Evolutionary conservation across 177 flowering plant genomes (phyloP), one percentile per base, ranked within the genome.

Genomic region (Vitis hybrid): DNA sequence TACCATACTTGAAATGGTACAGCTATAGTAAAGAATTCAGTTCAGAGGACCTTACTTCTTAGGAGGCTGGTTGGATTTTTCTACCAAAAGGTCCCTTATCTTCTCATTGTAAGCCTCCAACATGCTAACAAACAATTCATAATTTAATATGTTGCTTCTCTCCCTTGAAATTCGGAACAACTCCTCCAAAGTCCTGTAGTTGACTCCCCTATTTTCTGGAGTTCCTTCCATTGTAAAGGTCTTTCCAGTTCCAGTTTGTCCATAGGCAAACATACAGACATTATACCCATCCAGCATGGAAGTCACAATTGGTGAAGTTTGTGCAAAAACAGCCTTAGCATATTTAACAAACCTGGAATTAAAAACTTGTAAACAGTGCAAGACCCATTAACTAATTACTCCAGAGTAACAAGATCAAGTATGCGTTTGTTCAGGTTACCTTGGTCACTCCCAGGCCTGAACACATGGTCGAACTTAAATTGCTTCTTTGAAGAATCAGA

Each of bases 151-250:
- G 40, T 79, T 67, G 21, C 72, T 75, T 70, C 94, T 85, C 68
- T 88, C 86, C 49, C 73, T 64, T 13, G 95, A 83, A 65, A 86
- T 64, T 11, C 80, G 82, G 59, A 93, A 93, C 78, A 93, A 74
- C 79, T 91, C 88, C 75, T 89, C 91, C 70, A 93, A 71, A 46
- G 97, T 89, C 72, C 94, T 79, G 74, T 93, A 93, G 76, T 93
- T 93, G 55, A 91, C 97, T 70, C 98, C 97, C 73, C 98, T 83
- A 66, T 86, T 86, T 74, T 89, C 95, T 11, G 90, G 79, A 7
- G 85, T 88, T 67, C 98, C 98, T 80, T 93, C 97, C 97, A 93
- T 91, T 6, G 97, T 91, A 79, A 87, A 93, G 12, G 98, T 91
- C 83, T 92, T 92, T 13, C 97, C 96, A 1, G 97, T 92, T 48